phyloP scores from a whole-genome alignment of 83 land plant genomes.

The Picea abies region DNA sequence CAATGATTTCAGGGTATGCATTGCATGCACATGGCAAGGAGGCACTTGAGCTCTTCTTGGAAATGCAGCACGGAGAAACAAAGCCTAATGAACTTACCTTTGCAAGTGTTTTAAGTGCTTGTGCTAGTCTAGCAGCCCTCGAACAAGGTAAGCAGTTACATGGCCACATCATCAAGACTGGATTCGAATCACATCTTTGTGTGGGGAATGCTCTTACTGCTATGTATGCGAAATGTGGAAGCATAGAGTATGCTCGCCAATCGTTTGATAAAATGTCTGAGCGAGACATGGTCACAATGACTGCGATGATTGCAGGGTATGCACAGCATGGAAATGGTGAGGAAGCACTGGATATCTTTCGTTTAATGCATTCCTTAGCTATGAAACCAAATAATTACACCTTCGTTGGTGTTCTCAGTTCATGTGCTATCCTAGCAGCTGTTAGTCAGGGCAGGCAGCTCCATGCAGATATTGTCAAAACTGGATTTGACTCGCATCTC shows the following conservation, averaged over 20 bases:
- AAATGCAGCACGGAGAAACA: background rate
- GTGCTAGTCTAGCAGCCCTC: background rate
- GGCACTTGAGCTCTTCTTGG: background rate
- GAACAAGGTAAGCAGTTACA: background rate
- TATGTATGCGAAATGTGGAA: background rate
- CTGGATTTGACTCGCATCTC: background rate
- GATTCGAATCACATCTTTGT: background rate
- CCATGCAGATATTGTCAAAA: background rate
- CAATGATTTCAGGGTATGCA: background rate
- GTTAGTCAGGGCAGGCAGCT: background rate
- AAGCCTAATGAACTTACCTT: constrained; percentile 8
- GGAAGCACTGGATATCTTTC: constrained; percentile 16
- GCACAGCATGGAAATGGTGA: constrained; percentile 23
- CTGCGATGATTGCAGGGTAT: constrained; percentile 24
- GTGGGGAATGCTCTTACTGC: background rate
- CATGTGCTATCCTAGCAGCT: background rate
- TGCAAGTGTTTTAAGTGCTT: background rate
- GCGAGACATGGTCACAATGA: constrained; percentile 22
- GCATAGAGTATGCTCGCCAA: constrained; percentile 7
- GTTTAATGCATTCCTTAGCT: constrained; percentile 12
- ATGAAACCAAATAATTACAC: constrained; percentile 18
- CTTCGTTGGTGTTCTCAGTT: constrained; percentile 16
- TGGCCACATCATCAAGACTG: background rate
- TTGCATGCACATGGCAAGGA: background rate
- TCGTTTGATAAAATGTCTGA: constrained; percentile 15